Evolutionary conservation across 257 asterid genomes (phyloP).

Genomic region (Solanum lycopersicoides): DNA sequence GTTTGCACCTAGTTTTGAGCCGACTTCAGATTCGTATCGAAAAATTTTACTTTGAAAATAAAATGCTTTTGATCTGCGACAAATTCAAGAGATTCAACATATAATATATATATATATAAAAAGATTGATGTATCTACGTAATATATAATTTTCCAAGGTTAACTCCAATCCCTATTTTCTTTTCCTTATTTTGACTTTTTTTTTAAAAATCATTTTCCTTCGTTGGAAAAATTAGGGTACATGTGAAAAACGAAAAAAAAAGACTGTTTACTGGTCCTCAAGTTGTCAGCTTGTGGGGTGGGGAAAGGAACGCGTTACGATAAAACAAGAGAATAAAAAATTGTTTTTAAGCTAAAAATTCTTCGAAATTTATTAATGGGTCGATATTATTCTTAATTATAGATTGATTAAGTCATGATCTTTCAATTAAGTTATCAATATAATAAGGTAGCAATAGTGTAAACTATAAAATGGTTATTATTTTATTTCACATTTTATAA

Average conservation of each 20-base stretch:
- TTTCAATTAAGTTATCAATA: neutral
- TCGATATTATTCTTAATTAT: neutral
- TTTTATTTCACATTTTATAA: neutral
- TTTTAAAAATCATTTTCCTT: neutral
- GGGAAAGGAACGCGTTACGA: neutral
- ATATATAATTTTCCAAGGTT: neutral
- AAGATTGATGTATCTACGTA: neutral
- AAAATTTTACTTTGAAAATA: neutral
- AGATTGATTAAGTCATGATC: neutral
- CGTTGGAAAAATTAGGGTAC: neutral
- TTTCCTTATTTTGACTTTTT: neutral
- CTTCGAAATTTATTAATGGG: neutral
- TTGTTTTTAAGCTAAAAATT: neutral
- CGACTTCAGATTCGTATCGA: neutral
- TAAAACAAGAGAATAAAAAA: neutral
- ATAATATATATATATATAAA: neutral
- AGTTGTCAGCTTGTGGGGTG: neutral
- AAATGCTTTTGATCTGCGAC: fast-evolving
- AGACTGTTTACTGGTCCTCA: neutral
- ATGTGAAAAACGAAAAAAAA: neutral
- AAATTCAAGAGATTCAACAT: neutral
- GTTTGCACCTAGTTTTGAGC: neutral
- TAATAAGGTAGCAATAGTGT: neutral
- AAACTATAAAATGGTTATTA: neutral
- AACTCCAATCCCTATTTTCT: neutral